Conservation (phyloP, 345 rosid species). For the Sonneratia alba region DNA sequence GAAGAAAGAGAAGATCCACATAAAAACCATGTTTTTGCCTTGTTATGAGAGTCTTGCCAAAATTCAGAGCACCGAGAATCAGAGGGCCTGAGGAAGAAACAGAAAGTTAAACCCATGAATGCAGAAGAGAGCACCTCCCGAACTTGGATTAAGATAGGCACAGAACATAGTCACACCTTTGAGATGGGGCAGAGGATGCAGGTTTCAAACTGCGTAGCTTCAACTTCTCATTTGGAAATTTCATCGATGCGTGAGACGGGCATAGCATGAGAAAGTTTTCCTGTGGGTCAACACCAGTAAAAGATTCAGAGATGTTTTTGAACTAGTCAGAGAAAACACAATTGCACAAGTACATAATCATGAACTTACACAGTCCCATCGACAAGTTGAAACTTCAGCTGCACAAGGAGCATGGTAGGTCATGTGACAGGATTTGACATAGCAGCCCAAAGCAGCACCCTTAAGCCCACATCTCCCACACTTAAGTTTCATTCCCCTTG, state of each 20-base stretch:
- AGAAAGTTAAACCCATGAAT: neutral
- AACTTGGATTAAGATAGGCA: neutral
- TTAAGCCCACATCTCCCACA: slow-evolving; percentile 60
- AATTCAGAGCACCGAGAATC: slow-evolving; percentile 18
- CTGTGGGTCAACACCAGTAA: slow-evolving; percentile 23
- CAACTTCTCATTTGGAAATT: slow-evolving; percentile 58
- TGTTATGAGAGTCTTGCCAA: slow-evolving; percentile 15
- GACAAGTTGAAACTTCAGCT: slow-evolving; percentile 39
- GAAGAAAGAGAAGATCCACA: slow-evolving; percentile 86
- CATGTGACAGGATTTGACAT: slow-evolving; percentile 54
- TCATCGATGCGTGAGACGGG: slow-evolving; percentile 54
- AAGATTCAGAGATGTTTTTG: neutral
- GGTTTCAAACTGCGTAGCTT: slow-evolving; percentile 14
- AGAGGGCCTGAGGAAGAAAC: slow-evolving; percentile 28
- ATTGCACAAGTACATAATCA: neutral
- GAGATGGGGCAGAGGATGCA: slow-evolving; percentile 3
- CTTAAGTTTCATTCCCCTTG: slow-evolving; percentile 70
- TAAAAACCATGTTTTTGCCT: slow-evolving; percentile 41
- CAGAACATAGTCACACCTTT: slow-evolving; percentile 20
- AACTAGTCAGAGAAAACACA: neutral
- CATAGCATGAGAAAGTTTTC: slow-evolving; percentile 64
- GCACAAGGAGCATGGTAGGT: slow-evolving; percentile 86
- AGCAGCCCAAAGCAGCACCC: slow-evolving; percentile 91
- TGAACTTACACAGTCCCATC: slow-evolving; percentile 67
- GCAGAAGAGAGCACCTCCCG: neutral